A percentile compares a stretch with the other conserved stretches of the same genome.
Conservation (phyloP, 2,329 filamentous ascomycete species). For the Sarocladiaceae sp. region DNA sequence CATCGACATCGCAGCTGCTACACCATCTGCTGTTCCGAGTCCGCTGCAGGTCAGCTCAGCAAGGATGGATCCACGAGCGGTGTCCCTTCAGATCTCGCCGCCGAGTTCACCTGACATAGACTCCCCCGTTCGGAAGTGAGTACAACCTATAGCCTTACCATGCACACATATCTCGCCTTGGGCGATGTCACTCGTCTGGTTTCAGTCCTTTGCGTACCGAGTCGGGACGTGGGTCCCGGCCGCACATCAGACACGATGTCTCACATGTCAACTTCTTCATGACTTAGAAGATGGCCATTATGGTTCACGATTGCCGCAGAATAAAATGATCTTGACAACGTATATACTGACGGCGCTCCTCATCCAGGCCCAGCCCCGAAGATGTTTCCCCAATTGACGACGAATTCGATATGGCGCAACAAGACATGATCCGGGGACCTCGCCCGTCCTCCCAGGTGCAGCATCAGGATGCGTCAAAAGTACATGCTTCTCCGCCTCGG, state of each 20-base stretch:
- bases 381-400: conserved; percentile 54
- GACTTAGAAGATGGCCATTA: not conserved
- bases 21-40: conserved; percentile 6
- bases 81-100: conserved; percentile 5
- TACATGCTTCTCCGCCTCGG: not conserved
- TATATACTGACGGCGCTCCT: conserved; percentile 6
- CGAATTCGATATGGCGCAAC: conserved; percentile 29
- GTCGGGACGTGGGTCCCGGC: not conserved
- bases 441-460: conserved; percentile 12
- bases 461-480: conserved; percentile 18
- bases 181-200: conserved; percentile 1
- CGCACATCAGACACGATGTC: conserved; percentile 8
- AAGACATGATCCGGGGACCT: conserved; percentile 16
- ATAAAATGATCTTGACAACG: not conserved
- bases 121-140: conserved; percentile 5
- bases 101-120: conserved; percentile 11
- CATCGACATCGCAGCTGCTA: not conserved
- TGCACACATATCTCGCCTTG: not conserved
- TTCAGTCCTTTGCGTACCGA: not conserved
- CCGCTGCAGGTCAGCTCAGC: conserved; percentile 3
- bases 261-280: conserved; percentile 4
- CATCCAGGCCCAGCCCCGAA: conserved; percentile 19
- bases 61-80: conserved; percentile 1
- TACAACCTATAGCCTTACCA: not conserved
- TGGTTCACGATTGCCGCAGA: not conserved